A percentile compares a stretch with the other conserved stretches of the same genome.
Evolutionary conservation across 1,139 yeast genomes (phyloP).

Genomic region (Debaryomyces sp.): DNA sequence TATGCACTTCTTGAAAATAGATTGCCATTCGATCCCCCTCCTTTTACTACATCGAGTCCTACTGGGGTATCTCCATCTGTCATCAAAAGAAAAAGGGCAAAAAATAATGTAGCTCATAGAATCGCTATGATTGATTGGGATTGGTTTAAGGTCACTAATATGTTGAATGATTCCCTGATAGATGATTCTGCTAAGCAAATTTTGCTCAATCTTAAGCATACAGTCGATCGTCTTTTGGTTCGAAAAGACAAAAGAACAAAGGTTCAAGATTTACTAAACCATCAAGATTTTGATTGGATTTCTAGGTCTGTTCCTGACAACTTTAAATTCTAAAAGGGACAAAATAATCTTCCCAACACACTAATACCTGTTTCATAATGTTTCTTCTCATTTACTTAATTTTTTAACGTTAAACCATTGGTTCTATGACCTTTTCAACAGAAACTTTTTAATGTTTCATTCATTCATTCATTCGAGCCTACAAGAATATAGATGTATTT

Average conservation of each 20-base stretch:
- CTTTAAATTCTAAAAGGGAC: constrained; percentile 2
- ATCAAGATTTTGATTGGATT: constrained; percentile 25
- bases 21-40: constrained; percentile 78
- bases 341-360: neutral
- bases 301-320: constrained; percentile 17
- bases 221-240: constrained; percentile 41
- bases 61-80: constrained; percentile 48
- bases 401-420: neutral
- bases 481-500: neutral
- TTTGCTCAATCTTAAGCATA: constrained; percentile 27
- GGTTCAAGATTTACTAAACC: constrained; percentile 16
- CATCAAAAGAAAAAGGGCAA: constrained; percentile 50
- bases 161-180: constrained; percentile 17
- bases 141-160: constrained; percentile 53
- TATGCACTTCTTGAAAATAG: constrained; percentile 83
- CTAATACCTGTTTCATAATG: neutral
- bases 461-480: neutral
- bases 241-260: constrained; percentile 39
- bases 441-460: neutral
- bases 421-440: neutral
- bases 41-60: constrained; percentile 37
- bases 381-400: neutral
- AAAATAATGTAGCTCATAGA: constrained; percentile 76
- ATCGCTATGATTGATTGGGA: constrained; percentile 94
- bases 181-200: constrained; percentile 24